Conservation (phyloP, 192 early-diverging fungal species). For the Coemansia sp. region DNA sequence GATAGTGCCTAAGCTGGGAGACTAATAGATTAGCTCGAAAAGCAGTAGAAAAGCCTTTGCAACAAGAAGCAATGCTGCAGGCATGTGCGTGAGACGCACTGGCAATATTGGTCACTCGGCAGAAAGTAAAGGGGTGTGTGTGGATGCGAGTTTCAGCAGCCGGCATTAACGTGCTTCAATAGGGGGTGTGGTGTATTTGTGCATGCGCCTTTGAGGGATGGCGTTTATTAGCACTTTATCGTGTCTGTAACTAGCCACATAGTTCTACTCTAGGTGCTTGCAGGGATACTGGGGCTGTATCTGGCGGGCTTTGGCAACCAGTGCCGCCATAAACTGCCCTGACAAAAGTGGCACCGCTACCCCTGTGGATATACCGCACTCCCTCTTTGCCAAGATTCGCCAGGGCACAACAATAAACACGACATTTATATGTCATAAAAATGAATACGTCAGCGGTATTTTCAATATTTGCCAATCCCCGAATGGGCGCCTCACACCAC, state of each 20-base stretch:
- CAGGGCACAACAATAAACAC: not conserved
- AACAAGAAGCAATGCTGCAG: not conserved
- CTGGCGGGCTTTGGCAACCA: not conserved
- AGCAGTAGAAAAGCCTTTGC: constrained; percentile 2
- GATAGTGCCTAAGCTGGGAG: constrained; percentile 1
- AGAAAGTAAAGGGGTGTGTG: not conserved
- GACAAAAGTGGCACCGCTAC: not conserved
- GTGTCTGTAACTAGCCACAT: not conserved
- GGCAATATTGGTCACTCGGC: constrained; percentile 1
- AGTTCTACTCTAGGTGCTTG: not conserved
- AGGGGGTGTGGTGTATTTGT: constrained; percentile 4
- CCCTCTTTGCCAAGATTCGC: not conserved
- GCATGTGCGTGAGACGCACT: not conserved
- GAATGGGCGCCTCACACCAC: constrained; percentile 1
- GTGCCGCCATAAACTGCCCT: not conserved
- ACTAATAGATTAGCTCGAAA: not conserved
- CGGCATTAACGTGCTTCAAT: not conserved
- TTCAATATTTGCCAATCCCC: not conserved
- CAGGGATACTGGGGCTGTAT: not conserved
- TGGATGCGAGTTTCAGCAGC: not conserved
- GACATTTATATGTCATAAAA: not conserved
- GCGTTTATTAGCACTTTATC: constrained; percentile 8
- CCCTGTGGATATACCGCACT: not conserved
- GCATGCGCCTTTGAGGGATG: not conserved
- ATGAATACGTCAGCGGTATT: not conserved